phyloP scores from a whole-genome alignment of 148 eudicot species.

The Fagopyrum esculentum region DNA sequence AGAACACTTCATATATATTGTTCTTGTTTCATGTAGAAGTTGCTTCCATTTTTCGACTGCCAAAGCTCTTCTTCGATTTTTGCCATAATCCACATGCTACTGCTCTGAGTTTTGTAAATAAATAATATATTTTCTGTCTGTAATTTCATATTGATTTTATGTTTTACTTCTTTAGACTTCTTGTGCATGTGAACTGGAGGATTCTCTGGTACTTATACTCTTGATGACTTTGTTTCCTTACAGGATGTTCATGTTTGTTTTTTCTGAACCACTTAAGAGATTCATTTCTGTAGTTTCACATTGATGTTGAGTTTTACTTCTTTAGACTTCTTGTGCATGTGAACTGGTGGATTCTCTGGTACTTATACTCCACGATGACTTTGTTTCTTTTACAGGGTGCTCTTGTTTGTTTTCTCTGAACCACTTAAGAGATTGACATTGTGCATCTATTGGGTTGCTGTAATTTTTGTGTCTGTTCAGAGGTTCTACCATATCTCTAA shows the following conservation, averaged over 20 bases:
- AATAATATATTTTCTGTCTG: not conserved
- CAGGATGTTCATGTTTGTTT: conserved; percentile 76
- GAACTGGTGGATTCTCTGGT: not conserved
- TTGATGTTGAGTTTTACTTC: too few relatives aligned
- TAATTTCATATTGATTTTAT: not conserved
- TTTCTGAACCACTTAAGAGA: conserved; percentile 88
- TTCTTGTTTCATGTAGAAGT: not conserved
- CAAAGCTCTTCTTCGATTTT: not conserved
- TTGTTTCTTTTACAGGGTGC: conserved; percentile 51
- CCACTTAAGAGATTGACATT: conserved; percentile 78
- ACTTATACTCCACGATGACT: not conserved
- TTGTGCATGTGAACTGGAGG: not conserved
- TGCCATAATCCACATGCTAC: not conserved
- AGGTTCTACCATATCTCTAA: conserved; percentile 75
- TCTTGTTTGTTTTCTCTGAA: conserved; percentile 72
- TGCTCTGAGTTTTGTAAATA: not conserved
- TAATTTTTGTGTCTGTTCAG: conserved; percentile 54
- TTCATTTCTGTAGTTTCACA: too few relatives aligned
- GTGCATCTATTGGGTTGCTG: conserved; percentile 74
- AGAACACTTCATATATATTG: not conserved
- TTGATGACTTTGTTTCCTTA: conserved; percentile 13
- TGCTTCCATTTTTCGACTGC: not conserved
- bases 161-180: not conserved
- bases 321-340: not conserved
- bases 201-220: not conserved